Evolutionary conservation across 2,329 filamentous ascomycete genomes (phyloP), one percentile per base, ranked within the genome.

Genomic region (Microcyclospora pomicola): DNA sequence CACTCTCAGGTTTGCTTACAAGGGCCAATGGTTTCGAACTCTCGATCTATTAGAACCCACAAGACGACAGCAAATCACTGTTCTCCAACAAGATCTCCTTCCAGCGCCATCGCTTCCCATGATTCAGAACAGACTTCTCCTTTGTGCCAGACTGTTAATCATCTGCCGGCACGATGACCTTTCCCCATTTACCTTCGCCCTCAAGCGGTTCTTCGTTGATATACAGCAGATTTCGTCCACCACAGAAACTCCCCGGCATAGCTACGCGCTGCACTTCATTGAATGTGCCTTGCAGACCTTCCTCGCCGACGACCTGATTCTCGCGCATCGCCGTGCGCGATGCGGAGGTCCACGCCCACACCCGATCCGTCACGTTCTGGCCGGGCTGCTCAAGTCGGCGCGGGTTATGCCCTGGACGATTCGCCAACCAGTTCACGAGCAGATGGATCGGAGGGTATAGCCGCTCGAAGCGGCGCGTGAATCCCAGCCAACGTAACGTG

Each of bases 401-500:
- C 9, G 72, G 68, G 48, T 83, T 82, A 40, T 62, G 64, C 27
- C 65, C 65, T 1, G 78, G 79, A 37, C 80, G 60, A 5, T 68
- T 63, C 5, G 69, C 67, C 4, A 76, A 49, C 42, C 63, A 63
- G 35, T 49, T 79, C 11, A 76, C 55, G 13, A 82, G 53, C 19
- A 64, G 61, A 49, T 84, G 77, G 2, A 73, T 65, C 3, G 71
- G 56, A 0, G 67, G 64, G 43, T 80, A 77, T 0, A 85, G 62
- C 5, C 73, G 64, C 56, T 86, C 81, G 49, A 80, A 77, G 10
- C 75, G 72, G 41, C 73, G 71, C 5, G 72, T 71, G 19, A 76
- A 59, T 2, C 65, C 60, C 2, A 84, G 63, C 71, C 73, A 77
- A 1, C 61, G 60, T 7, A 81, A 65, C 0, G 75, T 73, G 3